Base-by-base conservation (phyloP, 805 yeast genomes). In the Metschnikowia sp. region DNA sequence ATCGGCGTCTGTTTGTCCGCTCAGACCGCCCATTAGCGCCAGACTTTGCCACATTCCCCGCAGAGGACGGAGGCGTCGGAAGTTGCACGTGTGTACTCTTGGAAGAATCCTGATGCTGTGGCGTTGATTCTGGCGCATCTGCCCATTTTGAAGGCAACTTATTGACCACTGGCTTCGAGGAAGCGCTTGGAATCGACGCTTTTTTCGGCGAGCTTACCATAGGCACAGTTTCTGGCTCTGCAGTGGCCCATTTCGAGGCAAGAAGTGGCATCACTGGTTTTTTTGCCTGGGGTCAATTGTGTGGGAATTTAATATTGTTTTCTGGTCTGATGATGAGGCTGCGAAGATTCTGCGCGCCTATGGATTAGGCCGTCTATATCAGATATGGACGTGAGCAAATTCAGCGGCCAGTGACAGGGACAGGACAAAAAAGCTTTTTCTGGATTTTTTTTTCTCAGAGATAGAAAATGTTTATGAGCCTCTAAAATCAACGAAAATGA, bases 131-230 rank as follows among this genome's bases (percentile, higher is more conserved):
- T 28, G 50, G 53, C 15, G 53, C 52, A 36, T 53, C 47, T 13
- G 74, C 74, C 75, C 75, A 70, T 54, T 57, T 67, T 40, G 72
- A 68, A 34, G 49, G 62, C 34, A 67, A 54, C 33, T 32, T 40
- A 6, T 10, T 40, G 12, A 35, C 32, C 8, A 19, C 36, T 22
- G 46, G 46, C 10, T 18, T 36, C 8, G 46, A 29, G 26, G 22
- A 22, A 22, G 22, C 22, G 6, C 22, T 22, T 22, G 22, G 2
- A 22, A 22, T 4, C 22, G 22, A 22, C 22, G 22, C 22, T 22
- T 4, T 22, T 22, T 22, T 22, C 22, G 6, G 22, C 22, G 22
- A 22, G 4, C 22, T 22, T 22, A 4, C 22, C 22, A 22, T 6
- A 22, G 31, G 13, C 15, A 13, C 13, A 12, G 38, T 64, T 69